Conservation (phyloP, 2,329 filamentous ascomycete genomes). For the Diaporthe ampelina region DNA sequence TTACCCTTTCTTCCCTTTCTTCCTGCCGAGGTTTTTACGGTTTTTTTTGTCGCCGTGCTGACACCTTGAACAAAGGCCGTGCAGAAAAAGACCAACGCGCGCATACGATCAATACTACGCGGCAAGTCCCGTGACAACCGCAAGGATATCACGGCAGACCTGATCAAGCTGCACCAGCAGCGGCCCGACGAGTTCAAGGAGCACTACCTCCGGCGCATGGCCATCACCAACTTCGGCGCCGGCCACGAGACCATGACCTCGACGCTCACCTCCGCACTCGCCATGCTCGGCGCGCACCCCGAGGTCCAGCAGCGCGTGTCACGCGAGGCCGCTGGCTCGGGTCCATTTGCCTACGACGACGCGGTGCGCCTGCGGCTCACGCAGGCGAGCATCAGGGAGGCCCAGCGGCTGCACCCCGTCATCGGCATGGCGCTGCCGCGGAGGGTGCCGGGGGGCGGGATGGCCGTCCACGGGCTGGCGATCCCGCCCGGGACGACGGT, state of each 20-base stretch:
- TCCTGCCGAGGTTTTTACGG: no score
- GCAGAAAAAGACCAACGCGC: conserved; percentile 47
- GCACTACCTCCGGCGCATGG: conserved; percentile 64
- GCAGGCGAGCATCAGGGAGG: conserved; percentile 64
- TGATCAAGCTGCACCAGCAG: conserved; percentile 61
- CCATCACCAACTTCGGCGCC: conserved; percentile 68
- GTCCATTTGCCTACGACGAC: conserved; percentile 46
- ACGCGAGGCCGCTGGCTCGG: conserved; percentile 46
- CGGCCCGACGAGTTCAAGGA: conserved; percentile 60
- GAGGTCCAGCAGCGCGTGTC: conserved; percentile 51
- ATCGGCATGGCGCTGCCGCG: conserved; percentile 66
- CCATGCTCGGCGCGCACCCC: conserved; percentile 59
- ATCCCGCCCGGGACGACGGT: conserved; percentile 63
- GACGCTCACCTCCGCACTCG: conserved; percentile 63
- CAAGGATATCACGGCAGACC: conserved; percentile 60
- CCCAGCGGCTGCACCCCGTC: conserved; percentile 65
- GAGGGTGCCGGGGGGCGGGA: conserved; percentile 54
- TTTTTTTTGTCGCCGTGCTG: no score
- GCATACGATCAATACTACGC: conserved; percentile 43
- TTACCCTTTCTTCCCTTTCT: no score
- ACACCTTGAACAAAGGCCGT: conserved; percentile 44
- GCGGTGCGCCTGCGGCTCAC: conserved; percentile 51
- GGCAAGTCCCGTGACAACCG: conserved; percentile 46
- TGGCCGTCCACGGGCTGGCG: conserved; percentile 55
- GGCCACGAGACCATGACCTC: conserved; percentile 69